These are phyloP conservation scores for Acanthamoeba sp. DNA, from an alignment of 208 protist genomes.

Conservation along the genomic window DNA sequence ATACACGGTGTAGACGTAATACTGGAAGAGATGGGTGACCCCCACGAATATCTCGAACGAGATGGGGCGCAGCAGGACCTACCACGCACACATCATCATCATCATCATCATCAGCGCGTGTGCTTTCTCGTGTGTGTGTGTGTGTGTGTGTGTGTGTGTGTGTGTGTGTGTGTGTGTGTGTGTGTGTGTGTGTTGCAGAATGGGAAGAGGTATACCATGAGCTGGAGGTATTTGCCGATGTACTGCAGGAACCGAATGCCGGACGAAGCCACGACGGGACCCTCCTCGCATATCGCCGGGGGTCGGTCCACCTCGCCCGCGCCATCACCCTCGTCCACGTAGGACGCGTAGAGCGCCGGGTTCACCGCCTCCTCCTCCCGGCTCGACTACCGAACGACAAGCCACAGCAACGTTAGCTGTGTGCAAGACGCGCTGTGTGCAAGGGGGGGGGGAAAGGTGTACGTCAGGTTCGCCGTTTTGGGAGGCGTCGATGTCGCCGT, in stretches of 20 bases:
- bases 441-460: not conserved
- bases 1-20: slow-evolving; percentile 31
- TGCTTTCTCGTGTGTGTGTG: not conserved
- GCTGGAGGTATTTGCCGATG: slow-evolving; percentile 60
- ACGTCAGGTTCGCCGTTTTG: not conserved
- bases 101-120: not conserved
- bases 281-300: not conserved
- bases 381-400: not conserved
- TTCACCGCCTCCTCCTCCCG: slow-evolving; percentile 43
- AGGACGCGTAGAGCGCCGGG: slow-evolving; percentile 38
- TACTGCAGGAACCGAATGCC: slow-evolving; percentile 58
- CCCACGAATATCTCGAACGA: slow-evolving; percentile 70
- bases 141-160: not conserved
- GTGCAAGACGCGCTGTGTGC: not conserved
- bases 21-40: slow-evolving; percentile 56
- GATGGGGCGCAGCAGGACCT: slow-evolving; percentile 36
- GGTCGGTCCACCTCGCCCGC: not conserved
- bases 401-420: not conserved
- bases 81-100: not conserved
- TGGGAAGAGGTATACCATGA: not conserved
- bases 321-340: slow-evolving; percentile 63
- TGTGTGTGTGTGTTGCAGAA: not conserved
- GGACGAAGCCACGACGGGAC: slow-evolving; percentile 35
- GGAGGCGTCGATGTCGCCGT: not conserved
- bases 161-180: not conserved